Base-by-base conservation (phyloP, 495 filamentous ascomycete species). In the Neurospora sublineolata region DNA sequence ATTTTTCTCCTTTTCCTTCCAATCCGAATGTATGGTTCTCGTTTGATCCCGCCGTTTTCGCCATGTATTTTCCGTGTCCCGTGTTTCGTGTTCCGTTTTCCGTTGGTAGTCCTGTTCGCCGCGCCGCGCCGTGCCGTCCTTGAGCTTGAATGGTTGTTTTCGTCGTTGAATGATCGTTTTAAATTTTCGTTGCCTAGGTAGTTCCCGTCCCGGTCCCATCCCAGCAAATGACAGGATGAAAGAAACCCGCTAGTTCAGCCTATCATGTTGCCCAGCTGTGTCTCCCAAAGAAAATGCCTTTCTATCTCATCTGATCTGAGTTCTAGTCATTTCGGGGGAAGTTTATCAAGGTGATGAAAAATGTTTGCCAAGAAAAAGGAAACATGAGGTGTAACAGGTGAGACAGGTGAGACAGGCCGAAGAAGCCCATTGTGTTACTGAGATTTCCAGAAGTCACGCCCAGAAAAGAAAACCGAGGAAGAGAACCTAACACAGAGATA, bases 401-500 rank as follows among this genome's bases (percentile, higher is more conserved):
- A 42, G 16, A 23, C 20, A 52, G 20, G 10, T 52, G 44, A 23
- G 20, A 52, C 27, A 16, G 23, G 52, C 52, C 27, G 23, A 33
- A 30, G 27, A 60, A 33, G 52, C 14, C 52, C 23, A 64, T 64
- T 64, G 27, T 64, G 40, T 64, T 6, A 6, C 14, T 64, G 27
- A 64, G 30, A 64, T 64, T 52, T 18, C 27, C 52, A 30, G 12
- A 64, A 64, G 52, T 18, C 14, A 64, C 27, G 1, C 14, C 14
- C 52, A 16, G 3, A 18, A 16, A 30, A 16, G 27, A 64, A 33
- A 60, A 7, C 52, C 52, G 52, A 60, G 27, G 14, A 60, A 18
- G 77, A 73, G 69, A 72, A 71, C 73, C 73, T 70, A 75, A 76
- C 60, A 75, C 18, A n/a, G 46, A 60, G 69, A 69, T 42, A 68